These are phyloP conservation scores for Epichloe coenophiala DNA, from an alignment of 2,329 filamentous ascomycete species.

Conservation along the genomic window DNA sequence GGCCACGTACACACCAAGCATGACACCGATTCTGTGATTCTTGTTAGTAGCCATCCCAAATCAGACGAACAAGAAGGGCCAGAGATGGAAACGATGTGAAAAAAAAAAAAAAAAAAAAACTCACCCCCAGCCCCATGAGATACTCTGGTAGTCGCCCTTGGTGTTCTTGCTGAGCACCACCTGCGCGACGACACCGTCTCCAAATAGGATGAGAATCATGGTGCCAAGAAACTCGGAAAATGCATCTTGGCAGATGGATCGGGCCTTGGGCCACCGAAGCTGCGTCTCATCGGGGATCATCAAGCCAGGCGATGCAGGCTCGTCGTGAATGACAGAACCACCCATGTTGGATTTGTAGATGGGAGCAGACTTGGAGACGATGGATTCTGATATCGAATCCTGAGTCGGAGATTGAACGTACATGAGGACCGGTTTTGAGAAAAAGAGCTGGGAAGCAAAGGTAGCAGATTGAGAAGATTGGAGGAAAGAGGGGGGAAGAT, in stretches of 20 bases:
- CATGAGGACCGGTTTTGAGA: conserved; percentile 12
- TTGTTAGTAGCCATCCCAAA: background rate
- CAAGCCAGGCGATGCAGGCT: conserved; percentile 8
- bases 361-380: conserved; percentile 18
- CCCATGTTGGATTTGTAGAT: conserved; percentile 20
- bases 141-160: conserved; percentile 36
- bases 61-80: no score
- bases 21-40: conserved; percentile 42
- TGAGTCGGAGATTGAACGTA: conserved; percentile 12
- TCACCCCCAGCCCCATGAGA: conserved; percentile 37
- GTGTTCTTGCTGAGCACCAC: conserved; percentile 40
- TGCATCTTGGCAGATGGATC: conserved; percentile 38
- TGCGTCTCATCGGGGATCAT: conserved; percentile 12
- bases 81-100: background rate
- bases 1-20: conserved; percentile 55
- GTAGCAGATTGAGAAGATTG: no score
- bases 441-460: background rate
- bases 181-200: conserved; percentile 58
- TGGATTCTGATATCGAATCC: conserved; percentile 22
- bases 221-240: conserved; percentile 57
- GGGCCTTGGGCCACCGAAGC: conserved; percentile 37
- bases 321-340: conserved; percentile 9
- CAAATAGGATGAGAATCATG: conserved; percentile 55
- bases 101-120: conserved; percentile 4
- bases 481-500: background rate